phyloP scores from a whole-genome alignment of 306 rosid species.

The Corylus heterophylla region DNA sequence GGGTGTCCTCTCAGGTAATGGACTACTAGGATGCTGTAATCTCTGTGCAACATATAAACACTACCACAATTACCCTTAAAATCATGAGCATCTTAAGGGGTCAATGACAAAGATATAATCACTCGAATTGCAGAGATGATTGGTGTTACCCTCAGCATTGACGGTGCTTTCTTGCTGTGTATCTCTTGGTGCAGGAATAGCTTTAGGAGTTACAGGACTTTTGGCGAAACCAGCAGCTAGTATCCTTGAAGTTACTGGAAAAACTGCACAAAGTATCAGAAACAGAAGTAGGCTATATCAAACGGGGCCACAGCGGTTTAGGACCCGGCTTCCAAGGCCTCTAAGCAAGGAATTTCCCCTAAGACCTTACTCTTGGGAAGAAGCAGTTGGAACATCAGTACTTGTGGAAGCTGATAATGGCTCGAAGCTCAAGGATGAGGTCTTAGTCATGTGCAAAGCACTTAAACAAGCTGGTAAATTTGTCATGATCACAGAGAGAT shows the following conservation, averaged over 20 bases:
- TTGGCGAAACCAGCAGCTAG: constrained; percentile 96
- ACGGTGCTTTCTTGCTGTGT: constrained; percentile 21
- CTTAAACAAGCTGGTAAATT: constrained; percentile 82
- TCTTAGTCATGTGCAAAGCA: constrained; percentile 67
- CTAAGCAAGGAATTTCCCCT: constrained; percentile 59
- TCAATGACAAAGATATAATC: background rate
- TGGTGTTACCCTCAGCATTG: constrained; percentile 10
- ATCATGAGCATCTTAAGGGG: constrained; percentile 7
- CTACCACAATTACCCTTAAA: background rate
- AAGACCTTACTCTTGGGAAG: constrained; percentile 89
- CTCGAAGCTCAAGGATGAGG: constrained; percentile 70
- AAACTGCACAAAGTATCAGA: constrained; percentile 89
- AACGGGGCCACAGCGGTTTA: constrained; percentile 50
- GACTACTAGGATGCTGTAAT: constrained; percentile 20
- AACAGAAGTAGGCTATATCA: constrained; percentile 81
- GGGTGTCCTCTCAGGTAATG: constrained; percentile 85
- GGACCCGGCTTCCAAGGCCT: constrained; percentile 81
- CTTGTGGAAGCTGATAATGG: constrained; percentile 66
- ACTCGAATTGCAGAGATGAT: background rate
- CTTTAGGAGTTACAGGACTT: constrained; percentile 87
- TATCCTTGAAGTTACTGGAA: constrained; percentile 93
- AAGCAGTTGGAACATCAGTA: constrained; percentile 73
- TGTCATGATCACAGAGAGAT: constrained; percentile 66
- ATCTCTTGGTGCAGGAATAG: constrained; percentile 62
- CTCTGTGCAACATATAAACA: constrained; percentile 2